A percentile compares a stretch with the other conserved stretches of the same genome.
These are phyloP conservation scores for Penicillium lagena DNA, from an alignment of 495 filamentous ascomycete genomes.

Conservation along the genomic window DNA sequence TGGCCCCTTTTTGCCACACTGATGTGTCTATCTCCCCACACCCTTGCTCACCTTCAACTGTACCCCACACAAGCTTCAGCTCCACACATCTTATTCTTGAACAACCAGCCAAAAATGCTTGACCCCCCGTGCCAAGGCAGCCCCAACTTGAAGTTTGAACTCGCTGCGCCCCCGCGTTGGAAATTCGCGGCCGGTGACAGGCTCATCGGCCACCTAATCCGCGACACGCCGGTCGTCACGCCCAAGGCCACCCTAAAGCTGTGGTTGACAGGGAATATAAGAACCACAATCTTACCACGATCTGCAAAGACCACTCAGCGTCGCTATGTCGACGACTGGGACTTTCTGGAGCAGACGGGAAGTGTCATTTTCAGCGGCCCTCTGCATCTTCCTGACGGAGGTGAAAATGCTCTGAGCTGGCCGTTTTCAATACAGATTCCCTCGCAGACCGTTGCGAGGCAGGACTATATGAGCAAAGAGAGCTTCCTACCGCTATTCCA, in stretches of 20 bases:
- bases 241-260: conserved; percentile 7
- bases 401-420: background rate
- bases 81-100: no score
- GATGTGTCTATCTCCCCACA: no score
- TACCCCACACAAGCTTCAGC: no score
- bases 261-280: conserved; percentile 1
- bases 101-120: no score
- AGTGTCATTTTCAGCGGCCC: background rate
- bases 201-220: conserved; percentile 10
- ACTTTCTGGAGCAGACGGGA: background rate
- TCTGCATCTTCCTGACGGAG: background rate
- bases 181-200: conserved; percentile 7
- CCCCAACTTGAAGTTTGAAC: conserved; percentile 1
- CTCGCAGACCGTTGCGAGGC: background rate
- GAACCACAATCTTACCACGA: background rate
- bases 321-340: background rate
- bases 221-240: conserved; percentile 4
- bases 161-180: conserved; percentile 8
- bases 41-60: no score
- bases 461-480: background rate
- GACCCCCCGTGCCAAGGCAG: no score
- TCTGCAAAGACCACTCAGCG: background rate
- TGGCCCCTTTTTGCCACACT: no score
- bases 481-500: background rate
- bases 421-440: conserved; percentile 2